phyloP scores from a whole-genome alignment of 2,329 filamentous ascomycete species.

The Albifimbria verrucaria region DNA sequence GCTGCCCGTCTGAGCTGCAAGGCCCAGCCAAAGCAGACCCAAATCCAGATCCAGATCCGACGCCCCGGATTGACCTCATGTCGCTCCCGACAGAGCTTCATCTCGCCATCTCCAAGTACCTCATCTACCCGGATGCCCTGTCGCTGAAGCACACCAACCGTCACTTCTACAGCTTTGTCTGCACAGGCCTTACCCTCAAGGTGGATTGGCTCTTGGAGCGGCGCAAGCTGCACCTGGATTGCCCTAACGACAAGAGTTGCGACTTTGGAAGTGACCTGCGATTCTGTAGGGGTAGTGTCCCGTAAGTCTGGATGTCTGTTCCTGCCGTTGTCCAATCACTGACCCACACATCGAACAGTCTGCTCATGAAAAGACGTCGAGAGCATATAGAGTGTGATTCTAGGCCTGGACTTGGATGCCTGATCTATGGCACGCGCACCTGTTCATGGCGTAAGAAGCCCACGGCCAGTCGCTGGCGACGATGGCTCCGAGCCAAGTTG shows the following conservation, averaged over 20 bases:
- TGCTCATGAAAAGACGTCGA: slow-evolving; percentile 56
- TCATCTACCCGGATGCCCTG: slow-evolving; percentile 68
- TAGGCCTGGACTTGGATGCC: slow-evolving; percentile 52
- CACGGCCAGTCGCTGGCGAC: slow-evolving; percentile 41
- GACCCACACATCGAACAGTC: slow-evolving; percentile 26
- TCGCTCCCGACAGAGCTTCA: slow-evolving; percentile 66
- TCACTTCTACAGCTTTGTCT: slow-evolving; percentile 61
- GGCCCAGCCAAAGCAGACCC: slow-evolving; percentile 20
- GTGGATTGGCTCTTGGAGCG: slow-evolving; percentile 67
- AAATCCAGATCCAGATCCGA: slow-evolving; percentile 7
- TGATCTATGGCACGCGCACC: slow-evolving; percentile 47
- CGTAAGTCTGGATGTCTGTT: slow-evolving; percentile 34
- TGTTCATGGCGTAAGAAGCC: slow-evolving; percentile 42
- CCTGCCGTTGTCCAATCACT: background rate
- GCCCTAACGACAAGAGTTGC: slow-evolving; percentile 56
- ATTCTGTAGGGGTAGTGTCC: slow-evolving; percentile 59
- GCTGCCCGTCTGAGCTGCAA: slow-evolving; percentile 5
- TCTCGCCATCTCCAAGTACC: slow-evolving; percentile 54
- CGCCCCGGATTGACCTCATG: slow-evolving; percentile 28
- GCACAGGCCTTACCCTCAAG: slow-evolving; percentile 64
- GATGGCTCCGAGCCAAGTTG: slow-evolving; percentile 41
- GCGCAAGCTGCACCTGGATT: slow-evolving; percentile 60
- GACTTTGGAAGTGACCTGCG: slow-evolving; percentile 56
- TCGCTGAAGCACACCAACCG: slow-evolving; percentile 65
- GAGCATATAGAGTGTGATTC: slow-evolving; percentile 61